Base-by-base conservation (phyloP, 306 rosid species). In the Astragalus membranaceus region DNA sequence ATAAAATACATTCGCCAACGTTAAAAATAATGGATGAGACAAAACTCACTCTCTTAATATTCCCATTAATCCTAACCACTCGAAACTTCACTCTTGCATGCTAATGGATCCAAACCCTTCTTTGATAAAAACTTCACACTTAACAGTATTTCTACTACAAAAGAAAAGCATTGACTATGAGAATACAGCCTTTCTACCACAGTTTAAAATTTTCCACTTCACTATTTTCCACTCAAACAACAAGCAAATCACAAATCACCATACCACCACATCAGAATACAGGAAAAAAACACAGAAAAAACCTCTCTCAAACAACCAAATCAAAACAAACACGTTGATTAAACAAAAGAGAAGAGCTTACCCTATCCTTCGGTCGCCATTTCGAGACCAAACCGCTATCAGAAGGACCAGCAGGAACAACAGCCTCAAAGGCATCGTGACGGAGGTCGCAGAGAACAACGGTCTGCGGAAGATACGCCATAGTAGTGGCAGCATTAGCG, bases 281-380 rank as follows among this genome's bases (percentile, higher is more conserved):
- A 61, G 13, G 52, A 58, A 64, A 73, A 1, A 35, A 36, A 49
- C 20, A 8, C 16, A 26, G 26, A 36, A 1, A 47, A 52, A 20
- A n/a, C 5, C 13, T 70, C 65, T 35, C n/a, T 59, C 44, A 14
- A 59, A 61, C 60, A 36, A 47, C 33, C 7, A 9, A 47, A 66
- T 48, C n/a, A 36, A 50, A 17, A 26, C 11, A 15, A 53, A 10
- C 12, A 43, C 42, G 5, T 8, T 1, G 32, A 52, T 8, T 7
- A 56, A 70, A 59, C 17, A 30, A 58, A 56, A 53, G 41, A 1
- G 20, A 50, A 23, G 8, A 47, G 36, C 88, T 87, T 76, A 95
- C 99, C 75, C 95, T 75, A 43, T 91, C 97, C 83, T 91, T 91
- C 10, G 95, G 97, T 71, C 96, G 79, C 97, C 99, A 95, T 81